phyloP scores from a whole-genome alignment of 2,329 filamentous ascomycete genomes.

The Trichophyton equinum region DNA sequence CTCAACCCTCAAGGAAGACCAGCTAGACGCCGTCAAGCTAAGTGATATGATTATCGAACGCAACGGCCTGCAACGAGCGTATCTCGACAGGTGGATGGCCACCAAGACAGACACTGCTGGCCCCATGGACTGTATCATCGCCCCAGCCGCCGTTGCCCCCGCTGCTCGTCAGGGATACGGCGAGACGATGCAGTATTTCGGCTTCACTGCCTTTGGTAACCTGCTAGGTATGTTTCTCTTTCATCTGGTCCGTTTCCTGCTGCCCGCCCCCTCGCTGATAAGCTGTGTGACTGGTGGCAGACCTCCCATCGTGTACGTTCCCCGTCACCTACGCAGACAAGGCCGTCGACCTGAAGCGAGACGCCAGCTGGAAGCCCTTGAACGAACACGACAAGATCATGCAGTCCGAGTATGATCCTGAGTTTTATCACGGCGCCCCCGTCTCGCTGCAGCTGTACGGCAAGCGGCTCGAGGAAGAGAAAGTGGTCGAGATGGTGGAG shows the following conservation, averaged over 20 bases:
- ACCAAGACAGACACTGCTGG: slow-evolving; percentile 11
- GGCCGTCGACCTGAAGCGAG: slow-evolving; percentile 14
- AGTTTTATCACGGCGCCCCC: slow-evolving; percentile 22
- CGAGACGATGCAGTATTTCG: slow-evolving; percentile 18
- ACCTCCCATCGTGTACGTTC: slow-evolving; percentile 18
- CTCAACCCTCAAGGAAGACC: neutral
- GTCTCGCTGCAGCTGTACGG: slow-evolving; percentile 21
- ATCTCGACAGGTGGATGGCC: slow-evolving; percentile 15
- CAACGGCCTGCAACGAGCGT: slow-evolving; percentile 17
- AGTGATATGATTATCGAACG: slow-evolving; percentile 19
- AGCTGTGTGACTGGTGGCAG: slow-evolving; percentile 8
- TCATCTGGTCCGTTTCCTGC: neutral
- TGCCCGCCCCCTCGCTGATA: neutral
- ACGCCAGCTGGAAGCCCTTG: slow-evolving; percentile 21
- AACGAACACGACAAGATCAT: slow-evolving; percentile 20
- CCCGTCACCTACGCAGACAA: slow-evolving; percentile 15
- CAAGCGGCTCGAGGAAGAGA: slow-evolving; percentile 21
- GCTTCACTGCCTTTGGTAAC: slow-evolving; percentile 20
- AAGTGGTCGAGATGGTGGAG: slow-evolving; percentile 27
- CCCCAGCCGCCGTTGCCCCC: slow-evolving; percentile 11
- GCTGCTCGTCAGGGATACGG: slow-evolving; percentile 16
- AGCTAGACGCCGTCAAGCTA: slow-evolving; percentile 9
- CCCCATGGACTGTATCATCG: slow-evolving; percentile 15
- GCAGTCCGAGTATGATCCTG: slow-evolving; percentile 19
- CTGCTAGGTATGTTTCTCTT: slow-evolving; percentile 17